A percentile compares a stretch with the other conserved stretches of the same genome.
Conservation (phyloP, 495 filamentous ascomycete genomes). For the Penicillium desertorum region DNA sequence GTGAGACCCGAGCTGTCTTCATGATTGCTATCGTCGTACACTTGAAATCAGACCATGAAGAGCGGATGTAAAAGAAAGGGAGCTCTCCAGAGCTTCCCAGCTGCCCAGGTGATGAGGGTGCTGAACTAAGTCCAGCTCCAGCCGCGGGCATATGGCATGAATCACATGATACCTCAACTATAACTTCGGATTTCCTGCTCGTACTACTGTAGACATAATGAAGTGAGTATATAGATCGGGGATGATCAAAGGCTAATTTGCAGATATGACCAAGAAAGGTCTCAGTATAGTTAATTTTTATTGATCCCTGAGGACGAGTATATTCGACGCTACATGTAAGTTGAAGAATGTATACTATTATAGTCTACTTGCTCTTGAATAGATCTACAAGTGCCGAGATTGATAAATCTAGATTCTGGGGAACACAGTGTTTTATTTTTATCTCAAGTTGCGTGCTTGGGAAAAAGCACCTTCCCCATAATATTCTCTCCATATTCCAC, state of each 20-base stretch:
- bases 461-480: neutral
- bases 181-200: neutral
- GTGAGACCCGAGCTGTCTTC: neutral
- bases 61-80: too few relatives aligned
- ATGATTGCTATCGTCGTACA: constrained; percentile 1
- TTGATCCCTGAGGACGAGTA: neutral
- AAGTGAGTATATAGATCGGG: neutral
- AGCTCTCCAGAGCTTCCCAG: neutral
- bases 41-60: neutral
- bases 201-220: too few relatives aligned
- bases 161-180: constrained; percentile 5
- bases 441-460: neutral
- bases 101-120: neutral
- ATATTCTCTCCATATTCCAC: too few relatives aligned
- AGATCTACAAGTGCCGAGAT: neutral
- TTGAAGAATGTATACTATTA: neutral
- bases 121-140: constrained; percentile 1
- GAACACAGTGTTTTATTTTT: neutral
- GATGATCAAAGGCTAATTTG: neutral
- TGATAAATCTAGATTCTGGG: neutral
- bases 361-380: neutral
- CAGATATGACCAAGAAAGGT: neutral
- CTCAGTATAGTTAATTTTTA: neutral
- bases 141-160: neutral
- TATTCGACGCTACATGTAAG: too few relatives aligned